Base-by-base conservation (phyloP, 805 yeast species). In the Lipomyces chichibuensis region DNA sequence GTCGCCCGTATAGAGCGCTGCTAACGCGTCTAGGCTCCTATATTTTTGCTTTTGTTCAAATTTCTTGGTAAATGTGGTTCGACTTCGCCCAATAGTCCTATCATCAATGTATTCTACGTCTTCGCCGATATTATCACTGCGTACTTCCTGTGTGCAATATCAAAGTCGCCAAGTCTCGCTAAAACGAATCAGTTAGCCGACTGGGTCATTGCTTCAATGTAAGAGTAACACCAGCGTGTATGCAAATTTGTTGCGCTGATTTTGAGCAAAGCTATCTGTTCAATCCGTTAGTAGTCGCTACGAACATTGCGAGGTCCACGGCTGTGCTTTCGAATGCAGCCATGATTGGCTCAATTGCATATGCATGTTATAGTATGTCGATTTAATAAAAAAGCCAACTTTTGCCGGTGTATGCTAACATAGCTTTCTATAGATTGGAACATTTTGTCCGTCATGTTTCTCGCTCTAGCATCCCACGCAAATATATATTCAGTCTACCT, bases 231-330 rank as follows among this genome's bases (percentile, higher is more conserved):
- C 14, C n/a, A 39, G 13, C 23, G 14, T 3, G 23, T 13, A 20
- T 23, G 17, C 8, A n/a, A 6, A 46, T 29, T n/a, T 25, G 32
- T 39, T 13, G 55, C n/a, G 33, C 23, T 52, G 43, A 35, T 17
- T 32, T 59, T 54, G 14, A 7, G n/a, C 14, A 20, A 27, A 70
- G 72, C 60, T 94, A 89, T 76, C 82, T 89, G 37, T 83, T 92
- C 74, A 95, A 92, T 75, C 99, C 99, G 8, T 80, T 93, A 72
- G 79, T 87, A n/a, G 77, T 92, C 2, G 76, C 91, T 60, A 84
- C 93, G 11, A 84, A 87, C 56, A 80, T 90, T 59, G 83, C 95
- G 3, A 87, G 87, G 72, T 89, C 96, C 0, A 85, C 96, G 0
- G 79, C 83, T 25, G 73, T 84, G 1, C 83, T 94, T 74, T 80